A percentile compares a stretch with the other conserved stretches of the same genome.
Conservation (phyloP, 192 early-diverging fungal species). For the Lobulomyces angularis region DNA sequence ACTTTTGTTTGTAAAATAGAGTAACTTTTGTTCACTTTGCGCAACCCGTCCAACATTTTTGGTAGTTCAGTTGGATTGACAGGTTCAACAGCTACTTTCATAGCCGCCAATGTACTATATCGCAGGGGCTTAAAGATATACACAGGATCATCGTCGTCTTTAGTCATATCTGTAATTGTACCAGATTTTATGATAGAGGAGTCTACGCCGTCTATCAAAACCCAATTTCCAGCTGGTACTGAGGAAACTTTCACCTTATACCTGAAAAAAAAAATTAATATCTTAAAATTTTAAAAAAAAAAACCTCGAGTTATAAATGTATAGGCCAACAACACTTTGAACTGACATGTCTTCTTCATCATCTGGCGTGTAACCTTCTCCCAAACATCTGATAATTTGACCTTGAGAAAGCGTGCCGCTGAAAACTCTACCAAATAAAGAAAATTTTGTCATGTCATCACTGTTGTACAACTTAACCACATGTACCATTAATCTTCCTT, state of each 20-base stretch:
- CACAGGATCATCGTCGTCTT: constrained; percentile 49
- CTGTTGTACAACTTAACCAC: constrained; percentile 85
- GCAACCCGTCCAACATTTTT: constrained; percentile 91
- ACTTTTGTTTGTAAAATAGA: constrained; percentile 79
- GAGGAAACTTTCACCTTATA: constrained; percentile 72
- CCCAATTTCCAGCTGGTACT: constrained; percentile 78
- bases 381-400: constrained; percentile 76
- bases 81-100: constrained; percentile 95
- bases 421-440: constrained; percentile 88
- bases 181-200: constrained; percentile 87
- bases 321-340: constrained; percentile 56
- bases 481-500: constrained; percentile 87
- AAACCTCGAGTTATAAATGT: constrained; percentile 71
- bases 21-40: constrained; percentile 93
- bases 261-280: constrained; percentile 12
- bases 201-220: constrained; percentile 85
- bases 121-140: constrained; percentile 76
- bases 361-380: constrained; percentile 78
- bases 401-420: constrained; percentile 71
- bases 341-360: constrained; percentile 96
- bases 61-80: constrained; percentile 96
- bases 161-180: constrained; percentile 62
- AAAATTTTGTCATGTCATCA: constrained; percentile 71
- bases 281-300: neutral
- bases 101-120: constrained; percentile 66